A percentile compares a stretch with the other conserved stretches of the same genome.
These are phyloP conservation scores for Apiotrichum sp. DNA, from an alignment of 1,284 basidiomycete genomes.

Conservation along the genomic window DNA sequence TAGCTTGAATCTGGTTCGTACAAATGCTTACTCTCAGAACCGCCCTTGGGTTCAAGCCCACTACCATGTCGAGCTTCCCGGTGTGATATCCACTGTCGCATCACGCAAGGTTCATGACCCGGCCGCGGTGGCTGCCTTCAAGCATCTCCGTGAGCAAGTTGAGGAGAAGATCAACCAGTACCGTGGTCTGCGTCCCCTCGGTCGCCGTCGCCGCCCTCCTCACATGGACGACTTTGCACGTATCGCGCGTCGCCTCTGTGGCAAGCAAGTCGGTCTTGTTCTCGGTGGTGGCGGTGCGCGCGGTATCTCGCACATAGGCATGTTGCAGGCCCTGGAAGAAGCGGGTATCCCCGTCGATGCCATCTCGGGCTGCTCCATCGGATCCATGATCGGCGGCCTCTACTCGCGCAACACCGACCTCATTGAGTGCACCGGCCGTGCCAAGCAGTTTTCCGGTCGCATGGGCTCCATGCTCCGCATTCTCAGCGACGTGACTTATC, in stretches of 20 bases:
- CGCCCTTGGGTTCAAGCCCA: slow-evolving; percentile 72
- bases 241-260: slow-evolving; percentile 83
- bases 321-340: slow-evolving; percentile 87
- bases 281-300: slow-evolving; percentile 94
- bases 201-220: slow-evolving; percentile 65
- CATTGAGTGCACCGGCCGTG: slow-evolving; percentile 73
- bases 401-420: slow-evolving; percentile 92
- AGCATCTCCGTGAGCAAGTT: slow-evolving; percentile 75
- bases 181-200: slow-evolving; percentile 61
- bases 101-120: slow-evolving; percentile 64
- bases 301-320: slow-evolving; percentile 85
- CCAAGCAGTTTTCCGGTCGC: slow-evolving; percentile 63
- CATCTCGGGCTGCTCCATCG: slow-evolving; percentile 82
- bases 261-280: slow-evolving; percentile 87
- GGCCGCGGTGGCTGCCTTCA: slow-evolving; percentile 73
- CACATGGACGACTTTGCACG: slow-evolving; percentile 90
- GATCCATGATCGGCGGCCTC: slow-evolving; percentile 87
- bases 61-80: slow-evolving; percentile 46
- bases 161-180: slow-evolving; percentile 85
- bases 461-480: slow-evolving; percentile 96
- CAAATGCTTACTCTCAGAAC: slow-evolving; percentile 51
- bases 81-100: slow-evolving; percentile 57
- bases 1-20: slow-evolving; percentile 35
- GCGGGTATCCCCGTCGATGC: slow-evolving; percentile 88
- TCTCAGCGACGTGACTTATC: slow-evolving; percentile 92